phyloP scores from a whole-genome alignment of 495 filamentous ascomycete genomes.

The Penicillium canariense region DNA sequence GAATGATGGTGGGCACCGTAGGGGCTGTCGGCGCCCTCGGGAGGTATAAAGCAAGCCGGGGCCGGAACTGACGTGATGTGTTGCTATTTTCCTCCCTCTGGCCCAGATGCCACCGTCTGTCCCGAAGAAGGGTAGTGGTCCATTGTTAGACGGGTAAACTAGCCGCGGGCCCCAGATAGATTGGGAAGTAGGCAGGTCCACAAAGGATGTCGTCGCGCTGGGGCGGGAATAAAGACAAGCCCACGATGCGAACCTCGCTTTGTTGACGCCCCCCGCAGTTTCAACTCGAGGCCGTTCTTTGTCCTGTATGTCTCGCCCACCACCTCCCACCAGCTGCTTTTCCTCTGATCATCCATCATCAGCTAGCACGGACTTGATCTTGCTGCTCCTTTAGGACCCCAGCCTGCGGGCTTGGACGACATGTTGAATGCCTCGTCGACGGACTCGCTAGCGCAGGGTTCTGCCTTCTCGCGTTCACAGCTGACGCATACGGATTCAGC shows the following conservation, averaged over 20 bases:
- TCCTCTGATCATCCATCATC: not conserved
- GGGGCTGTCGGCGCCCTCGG: not conserved
- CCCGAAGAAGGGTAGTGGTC: too few species aligned
- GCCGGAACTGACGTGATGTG: conserved; percentile 18
- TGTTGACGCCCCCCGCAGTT: not conserved
- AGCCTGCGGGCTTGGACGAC: conserved; percentile 10
- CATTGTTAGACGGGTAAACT: too few species aligned
- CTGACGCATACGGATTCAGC: too few species aligned
- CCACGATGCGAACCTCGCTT: not conserved
- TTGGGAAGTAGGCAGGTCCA: too few species aligned
- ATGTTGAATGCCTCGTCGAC: conserved; percentile 9
- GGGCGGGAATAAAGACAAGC: too few species aligned
- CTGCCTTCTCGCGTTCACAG: not conserved
- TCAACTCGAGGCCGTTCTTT: not conserved
- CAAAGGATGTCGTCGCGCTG: too few species aligned
- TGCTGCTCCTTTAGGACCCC: not conserved
- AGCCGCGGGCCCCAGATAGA: too few species aligned
- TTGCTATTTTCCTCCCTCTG: conserved; percentile 25
- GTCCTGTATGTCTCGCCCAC: not conserved
- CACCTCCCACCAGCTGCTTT: not conserved
- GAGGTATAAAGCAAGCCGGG: not conserved
- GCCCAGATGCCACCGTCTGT: not conserved
- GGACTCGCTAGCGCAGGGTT: not conserved
- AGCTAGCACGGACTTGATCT: not conserved
- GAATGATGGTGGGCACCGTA: not conserved